A percentile compares a stretch with the other conserved stretches of the same genome.
Conservation (phyloP, 768 basidiomycete genomes). For the Kwoniella botswanensis region DNA sequence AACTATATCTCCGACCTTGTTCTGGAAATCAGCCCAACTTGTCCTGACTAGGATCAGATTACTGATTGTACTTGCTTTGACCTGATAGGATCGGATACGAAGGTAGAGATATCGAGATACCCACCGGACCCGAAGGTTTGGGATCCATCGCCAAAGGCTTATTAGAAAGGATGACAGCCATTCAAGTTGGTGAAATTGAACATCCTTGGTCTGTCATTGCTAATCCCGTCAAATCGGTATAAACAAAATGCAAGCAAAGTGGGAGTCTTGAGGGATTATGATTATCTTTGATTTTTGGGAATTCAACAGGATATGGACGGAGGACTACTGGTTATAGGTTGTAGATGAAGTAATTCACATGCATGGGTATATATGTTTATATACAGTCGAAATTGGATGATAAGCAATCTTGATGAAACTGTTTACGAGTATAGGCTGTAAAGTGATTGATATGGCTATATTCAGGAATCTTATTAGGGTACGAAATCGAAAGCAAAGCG, state of each 20-base stretch:
- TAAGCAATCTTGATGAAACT: not conserved
- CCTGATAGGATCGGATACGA: constrained; percentile 65
- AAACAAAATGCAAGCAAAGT: not conserved
- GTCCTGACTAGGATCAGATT: no score
- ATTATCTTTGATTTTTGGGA: not conserved
- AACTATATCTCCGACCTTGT: no score
- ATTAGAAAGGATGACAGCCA: constrained; percentile 72
- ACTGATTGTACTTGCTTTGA: not conserved
- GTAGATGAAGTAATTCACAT: not conserved
- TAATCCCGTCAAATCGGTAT: constrained; percentile 41
- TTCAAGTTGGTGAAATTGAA: constrained; percentile 74
- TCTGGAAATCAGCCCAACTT: no score
- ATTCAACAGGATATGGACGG: no score
- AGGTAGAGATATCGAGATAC: constrained; percentile 66
- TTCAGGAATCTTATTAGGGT: not conserved
- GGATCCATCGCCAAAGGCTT: constrained; percentile 77
- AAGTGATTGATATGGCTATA: not conserved
- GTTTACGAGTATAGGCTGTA: not conserved
- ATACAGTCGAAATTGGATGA: no score
- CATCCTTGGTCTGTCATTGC: constrained; percentile 71
- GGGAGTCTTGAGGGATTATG: not conserved
- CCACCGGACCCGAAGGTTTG: constrained; percentile 73
- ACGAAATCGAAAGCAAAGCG: not conserved
- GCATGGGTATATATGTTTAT: not conserved
- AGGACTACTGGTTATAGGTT: not conserved